Evolutionary conservation across 2,329 filamentous ascomycete genomes (phyloP).

Genomic region (Fusarium haematococcum): DNA sequence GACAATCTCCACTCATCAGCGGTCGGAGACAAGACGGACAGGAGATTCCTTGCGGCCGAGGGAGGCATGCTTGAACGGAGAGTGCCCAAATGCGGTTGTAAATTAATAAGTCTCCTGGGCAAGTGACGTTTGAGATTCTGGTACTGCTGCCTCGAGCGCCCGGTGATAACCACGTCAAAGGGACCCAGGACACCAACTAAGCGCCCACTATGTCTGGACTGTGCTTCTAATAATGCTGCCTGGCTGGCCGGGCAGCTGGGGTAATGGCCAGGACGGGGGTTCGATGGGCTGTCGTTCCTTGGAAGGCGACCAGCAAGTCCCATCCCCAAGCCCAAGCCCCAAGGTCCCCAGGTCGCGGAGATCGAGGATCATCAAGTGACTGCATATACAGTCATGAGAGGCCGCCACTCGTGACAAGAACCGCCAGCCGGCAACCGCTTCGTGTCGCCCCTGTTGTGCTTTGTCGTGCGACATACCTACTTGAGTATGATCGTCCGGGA

Average conservation of each 20-base stretch:
- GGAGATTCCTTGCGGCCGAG: slow-evolving; percentile 8
- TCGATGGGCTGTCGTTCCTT: slow-evolving; percentile 12
- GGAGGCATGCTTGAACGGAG: slow-evolving; percentile 13
- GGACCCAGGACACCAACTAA: background rate
- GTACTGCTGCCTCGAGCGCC: background rate
- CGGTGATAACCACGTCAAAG: background rate
- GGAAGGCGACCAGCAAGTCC: background rate
- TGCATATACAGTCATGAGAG: slow-evolving; percentile 6
- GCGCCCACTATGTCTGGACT: background rate
- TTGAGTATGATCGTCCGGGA: slow-evolving; percentile 27
- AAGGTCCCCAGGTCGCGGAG: background rate
- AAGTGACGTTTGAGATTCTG: background rate
- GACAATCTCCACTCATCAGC: slow-evolving; percentile 10
- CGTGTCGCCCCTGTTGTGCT: slow-evolving; percentile 5
- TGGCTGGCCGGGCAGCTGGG: background rate
- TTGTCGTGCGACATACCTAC: slow-evolving; percentile 8
- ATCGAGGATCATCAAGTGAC: slow-evolving; percentile 24
- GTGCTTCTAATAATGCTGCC: background rate
- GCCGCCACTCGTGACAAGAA: slow-evolving; percentile 16
- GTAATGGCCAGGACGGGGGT: slow-evolving; percentile 1
- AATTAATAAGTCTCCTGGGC: background rate
- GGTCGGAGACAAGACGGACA: slow-evolving; percentile 12
- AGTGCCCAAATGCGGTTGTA: slow-evolving; percentile 7
- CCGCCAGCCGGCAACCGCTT: background rate
- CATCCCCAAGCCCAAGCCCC: background rate